Conservation (phyloP, 306 rosid species). For the Pyrus bretschneideri region DNA sequence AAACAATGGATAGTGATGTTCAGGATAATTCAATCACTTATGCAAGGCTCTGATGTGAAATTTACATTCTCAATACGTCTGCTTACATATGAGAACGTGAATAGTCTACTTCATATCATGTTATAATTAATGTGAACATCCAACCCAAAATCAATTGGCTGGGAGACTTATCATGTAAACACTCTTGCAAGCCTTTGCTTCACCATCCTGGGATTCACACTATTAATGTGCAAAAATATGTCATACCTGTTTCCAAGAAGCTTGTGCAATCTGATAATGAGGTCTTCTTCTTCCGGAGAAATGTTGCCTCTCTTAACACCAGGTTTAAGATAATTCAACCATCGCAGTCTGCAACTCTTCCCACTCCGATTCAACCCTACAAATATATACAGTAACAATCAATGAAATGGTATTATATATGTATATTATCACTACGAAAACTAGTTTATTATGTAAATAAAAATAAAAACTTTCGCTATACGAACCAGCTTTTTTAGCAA, state of each 20-base stretch:
- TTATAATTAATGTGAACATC: too few species aligned
- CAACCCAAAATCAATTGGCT: too few species aligned
- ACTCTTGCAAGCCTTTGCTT: too few species aligned
- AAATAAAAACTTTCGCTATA: background rate
- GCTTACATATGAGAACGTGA: too few species aligned
- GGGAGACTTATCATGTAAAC: too few species aligned
- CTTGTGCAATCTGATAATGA: slow-evolving; percentile 26
- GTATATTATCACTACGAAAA: background rate
- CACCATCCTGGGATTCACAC: too few species aligned
- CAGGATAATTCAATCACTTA: too few species aligned
- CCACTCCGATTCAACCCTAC: slow-evolving; percentile 27
- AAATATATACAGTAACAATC: background rate
- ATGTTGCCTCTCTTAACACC: slow-evolving; percentile 26
- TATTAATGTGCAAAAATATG: background rate
- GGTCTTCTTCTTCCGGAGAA: slow-evolving; percentile 28
- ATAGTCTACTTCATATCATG: too few species aligned
- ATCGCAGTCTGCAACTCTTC: slow-evolving; percentile 30
- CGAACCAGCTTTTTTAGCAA: slow-evolving; percentile 18
- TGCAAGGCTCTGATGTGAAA: too few species aligned
- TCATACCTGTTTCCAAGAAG: slow-evolving; percentile 28
- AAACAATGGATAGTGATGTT: too few species aligned
- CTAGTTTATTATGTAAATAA: too few species aligned
- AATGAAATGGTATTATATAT: background rate
- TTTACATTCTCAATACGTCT: too few species aligned
- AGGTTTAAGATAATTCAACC: slow-evolving; percentile 31